Evolutionary conservation across 441 rosid genomes (phyloP), one percentile per base, ranked within the genome.

Genomic region (Erodium texanum): DNA sequence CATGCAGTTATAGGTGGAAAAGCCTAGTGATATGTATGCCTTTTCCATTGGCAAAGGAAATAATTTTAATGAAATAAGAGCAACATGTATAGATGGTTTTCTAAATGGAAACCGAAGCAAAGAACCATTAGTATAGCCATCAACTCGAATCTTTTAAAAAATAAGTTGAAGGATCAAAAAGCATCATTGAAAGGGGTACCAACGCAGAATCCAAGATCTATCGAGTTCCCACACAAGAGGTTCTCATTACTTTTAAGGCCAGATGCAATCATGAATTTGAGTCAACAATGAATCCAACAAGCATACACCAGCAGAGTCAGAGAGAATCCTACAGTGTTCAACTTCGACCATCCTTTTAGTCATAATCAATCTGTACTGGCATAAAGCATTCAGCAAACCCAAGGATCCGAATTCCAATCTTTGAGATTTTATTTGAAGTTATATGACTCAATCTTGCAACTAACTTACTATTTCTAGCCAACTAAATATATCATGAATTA

Each of bases 1-100:
- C 62, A 32, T 18, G 7, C 65, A 67, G 68, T 67, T 78, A 45
- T 45, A 45, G 54, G 18, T 14, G 54, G 54, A 15, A 45, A 18
- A 45, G 6, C 54, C 54, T 45, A 45, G 16, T 36, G 5, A 14
- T n/a, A 45, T 45, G 54, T 45, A 45, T 45, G 14, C 52, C 6
- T 15, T 45, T 45, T 45, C 15, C 18, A 45, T 15, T 4, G 54
- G 18, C 54, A 14, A 45, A 45, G 54, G 19, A 54, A 54, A 18
- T 54, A 54, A 54, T 19, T 7, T 16, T 5, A 16, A 6, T 52
- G 6, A 52, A 52, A 48, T 15, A 52, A 52, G 22, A 50, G 59
- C 9, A 54, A 9, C 19, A 54, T 24, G 19, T 20, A 54, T 19
- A 1, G 12, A 54, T 54, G 62, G 54, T n/a, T 18, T 54, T 54